A percentile compares a stretch with the other conserved stretches of the same genome.
Evolutionary conservation across 1,284 basidiomycete species (phyloP).

Genomic region (Cryptococcus sp.): DNA sequence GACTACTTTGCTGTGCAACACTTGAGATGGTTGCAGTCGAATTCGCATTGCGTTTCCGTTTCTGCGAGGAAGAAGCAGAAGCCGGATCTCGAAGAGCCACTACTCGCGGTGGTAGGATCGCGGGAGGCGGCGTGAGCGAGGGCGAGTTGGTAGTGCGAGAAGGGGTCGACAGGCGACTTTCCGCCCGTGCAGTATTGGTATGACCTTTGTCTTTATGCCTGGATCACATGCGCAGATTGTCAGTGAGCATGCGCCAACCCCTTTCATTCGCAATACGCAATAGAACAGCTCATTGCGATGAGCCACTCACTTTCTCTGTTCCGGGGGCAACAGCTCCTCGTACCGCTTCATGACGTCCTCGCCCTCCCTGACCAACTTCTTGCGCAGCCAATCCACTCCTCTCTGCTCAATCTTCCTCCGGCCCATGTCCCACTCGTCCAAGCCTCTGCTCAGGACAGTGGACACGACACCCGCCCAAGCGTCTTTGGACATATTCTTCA

Average conservation of each 20-base stretch:
- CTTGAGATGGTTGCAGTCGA: neutral
- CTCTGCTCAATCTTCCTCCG: conserved; percentile 34
- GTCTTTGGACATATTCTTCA: conserved; percentile 56
- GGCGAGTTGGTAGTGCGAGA: conserved; percentile 17
- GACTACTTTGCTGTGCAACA: neutral
- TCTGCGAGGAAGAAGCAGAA: conserved; percentile 8
- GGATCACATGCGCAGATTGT: neutral
- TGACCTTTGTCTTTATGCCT: conserved; percentile 3
- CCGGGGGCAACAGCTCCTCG: conserved; percentile 39
- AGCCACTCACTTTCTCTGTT: conserved; percentile 34
- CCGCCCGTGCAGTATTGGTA: neutral
- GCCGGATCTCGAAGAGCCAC: conserved; percentile 31
- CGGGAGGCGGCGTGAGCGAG: conserved; percentile 28
- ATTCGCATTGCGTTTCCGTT: conserved; percentile 3
- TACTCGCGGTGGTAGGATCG: conserved; percentile 30
- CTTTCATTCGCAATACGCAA: conserved; percentile 34
- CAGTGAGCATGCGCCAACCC: conserved; percentile 1
- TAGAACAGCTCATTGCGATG: conserved; percentile 35
- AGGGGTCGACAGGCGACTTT: conserved; percentile 19
- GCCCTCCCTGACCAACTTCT: conserved; percentile 44
- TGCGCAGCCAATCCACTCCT: conserved; percentile 45
- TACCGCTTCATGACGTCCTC: conserved; percentile 46
- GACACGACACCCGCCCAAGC: conserved; percentile 35
- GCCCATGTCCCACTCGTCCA: conserved; percentile 34
- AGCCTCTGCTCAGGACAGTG: conserved; percentile 25